phyloP scores from a whole-genome alignment of 2,329 filamentous ascomycete species.

The Aspergillus calidoustus region DNA sequence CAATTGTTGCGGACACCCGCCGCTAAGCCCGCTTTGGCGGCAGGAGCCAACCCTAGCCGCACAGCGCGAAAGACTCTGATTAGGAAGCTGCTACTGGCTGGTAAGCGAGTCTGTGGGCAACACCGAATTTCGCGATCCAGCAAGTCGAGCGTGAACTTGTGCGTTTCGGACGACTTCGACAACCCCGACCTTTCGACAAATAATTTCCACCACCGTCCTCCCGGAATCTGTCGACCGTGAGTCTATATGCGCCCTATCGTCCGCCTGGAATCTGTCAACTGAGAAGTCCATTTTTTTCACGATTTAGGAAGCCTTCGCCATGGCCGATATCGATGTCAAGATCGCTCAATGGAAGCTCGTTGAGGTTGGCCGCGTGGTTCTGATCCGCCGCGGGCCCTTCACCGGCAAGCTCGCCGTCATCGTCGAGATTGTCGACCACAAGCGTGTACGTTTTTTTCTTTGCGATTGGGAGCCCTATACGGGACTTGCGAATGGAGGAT shows the following conservation, averaged over 20 bases:
- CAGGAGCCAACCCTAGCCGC: no score
- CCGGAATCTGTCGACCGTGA: constrained; percentile 49
- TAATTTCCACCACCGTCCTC: constrained; percentile 40
- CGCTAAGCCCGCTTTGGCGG: constrained; percentile 19
- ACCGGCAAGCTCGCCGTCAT: constrained; percentile 88
- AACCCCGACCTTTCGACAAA: constrained; percentile 48
- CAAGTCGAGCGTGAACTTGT: constrained; percentile 35
- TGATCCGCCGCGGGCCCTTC: constrained; percentile 82
- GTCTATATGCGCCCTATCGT: constrained; percentile 30
- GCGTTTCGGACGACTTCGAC: constrained; percentile 42
- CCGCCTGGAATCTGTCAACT: constrained; percentile 26
- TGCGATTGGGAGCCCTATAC: constrained; percentile 8
- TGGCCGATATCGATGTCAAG: constrained; percentile 82
- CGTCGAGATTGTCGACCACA: constrained; percentile 99
- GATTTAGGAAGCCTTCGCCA: constrained; percentile 67
- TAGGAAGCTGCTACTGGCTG: constrained; percentile 36
- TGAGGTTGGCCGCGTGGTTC: constrained; percentile 96
- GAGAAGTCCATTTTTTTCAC: constrained; percentile 29
- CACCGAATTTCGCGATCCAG: constrained; percentile 46
- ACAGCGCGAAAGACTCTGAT: no score
- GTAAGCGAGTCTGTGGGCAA: constrained; percentile 49
- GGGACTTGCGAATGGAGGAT: constrained; percentile 1
- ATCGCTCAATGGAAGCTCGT: constrained; percentile 90
- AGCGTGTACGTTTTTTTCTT: constrained; percentile 78
- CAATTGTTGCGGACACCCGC: constrained; percentile 6